Evolutionary conservation across 1,284 basidiomycete species (phyloP).

Genomic region (Apiotrichum sp.): DNA sequence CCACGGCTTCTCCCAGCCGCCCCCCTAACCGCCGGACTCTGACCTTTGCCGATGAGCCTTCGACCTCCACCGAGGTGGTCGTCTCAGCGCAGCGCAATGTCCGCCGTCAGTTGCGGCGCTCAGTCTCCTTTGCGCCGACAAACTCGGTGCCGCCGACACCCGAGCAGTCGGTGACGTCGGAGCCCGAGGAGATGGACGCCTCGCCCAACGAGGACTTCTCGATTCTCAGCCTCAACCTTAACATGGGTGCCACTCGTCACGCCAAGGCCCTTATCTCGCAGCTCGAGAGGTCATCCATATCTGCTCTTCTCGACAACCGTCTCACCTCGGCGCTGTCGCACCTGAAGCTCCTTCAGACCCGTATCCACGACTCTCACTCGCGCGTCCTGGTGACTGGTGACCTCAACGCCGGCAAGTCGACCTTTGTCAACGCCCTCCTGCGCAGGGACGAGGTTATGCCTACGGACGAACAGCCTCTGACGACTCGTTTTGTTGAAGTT

Average conservation of each 20-base stretch:
- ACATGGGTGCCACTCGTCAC: constrained; percentile 70
- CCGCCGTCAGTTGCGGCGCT: constrained; percentile 52
- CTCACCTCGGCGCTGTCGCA: constrained; percentile 72
- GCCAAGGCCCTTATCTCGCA: constrained; percentile 79
- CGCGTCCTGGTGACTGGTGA: constrained; percentile 99
- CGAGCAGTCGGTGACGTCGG: constrained; percentile 48
- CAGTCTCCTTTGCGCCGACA: constrained; percentile 19
- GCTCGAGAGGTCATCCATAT: constrained; percentile 86
- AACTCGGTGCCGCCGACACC: background rate
- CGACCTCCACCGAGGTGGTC: constrained; percentile 61
- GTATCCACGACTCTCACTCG: constrained; percentile 86
- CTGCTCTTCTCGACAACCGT: constrained; percentile 82
- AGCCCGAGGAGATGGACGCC: constrained; percentile 39
- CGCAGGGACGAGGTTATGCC: constrained; percentile 81
- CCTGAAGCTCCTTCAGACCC: constrained; percentile 74
- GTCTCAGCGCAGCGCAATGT: constrained; percentile 50
- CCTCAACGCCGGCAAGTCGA: constrained; percentile 97
- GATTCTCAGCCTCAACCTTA: constrained; percentile 85
- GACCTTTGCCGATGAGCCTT: constrained; percentile 74
- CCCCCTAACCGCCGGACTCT: constrained; percentile 57
- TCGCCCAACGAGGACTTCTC: constrained; percentile 58
- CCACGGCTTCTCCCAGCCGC: constrained; percentile 38
- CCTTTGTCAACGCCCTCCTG: constrained; percentile 91
- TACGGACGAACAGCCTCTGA: constrained; percentile 96
- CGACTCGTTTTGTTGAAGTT: constrained; percentile 95